Evolutionary conservation across 2,329 filamentous ascomycete genomes (phyloP).

Genomic region (Tolypocladium endophyticum): DNA sequence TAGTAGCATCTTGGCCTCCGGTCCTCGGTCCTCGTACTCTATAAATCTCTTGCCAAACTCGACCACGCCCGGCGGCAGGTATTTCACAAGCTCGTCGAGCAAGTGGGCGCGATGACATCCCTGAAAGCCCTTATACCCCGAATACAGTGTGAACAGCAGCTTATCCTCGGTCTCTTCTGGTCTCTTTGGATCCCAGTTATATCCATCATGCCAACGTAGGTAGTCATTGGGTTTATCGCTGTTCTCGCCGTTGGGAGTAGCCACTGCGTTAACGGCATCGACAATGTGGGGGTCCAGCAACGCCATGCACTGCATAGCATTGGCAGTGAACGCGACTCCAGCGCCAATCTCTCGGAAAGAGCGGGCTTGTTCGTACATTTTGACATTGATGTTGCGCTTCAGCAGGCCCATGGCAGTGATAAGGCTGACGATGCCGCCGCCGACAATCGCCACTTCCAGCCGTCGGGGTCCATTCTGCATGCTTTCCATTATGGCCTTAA

Average conservation of each 20-base stretch:
- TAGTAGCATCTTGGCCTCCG: neutral
- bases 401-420: neutral
- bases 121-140: neutral
- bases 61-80: neutral
- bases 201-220: neutral
- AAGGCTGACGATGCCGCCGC: neutral
- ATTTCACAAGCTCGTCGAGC: neutral
- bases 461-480: neutral
- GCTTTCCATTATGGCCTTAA: neutral
- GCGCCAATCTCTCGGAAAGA: neutral
- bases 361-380: neutral
- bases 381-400: neutral
- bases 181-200: neutral
- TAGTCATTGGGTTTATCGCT: neutral
- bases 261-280: neutral
- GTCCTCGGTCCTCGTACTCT: neutral
- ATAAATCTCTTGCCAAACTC: neutral
- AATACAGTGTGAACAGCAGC: neutral
- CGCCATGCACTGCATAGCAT: neutral
- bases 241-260: neutral
- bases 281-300: neutral
- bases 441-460: neutral
- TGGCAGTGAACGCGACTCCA: neutral
- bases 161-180: neutral
- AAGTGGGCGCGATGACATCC: neutral